Evolutionary conservation across 768 basidiomycete species (phyloP), one percentile per base, ranked within the genome.

Genomic region (Filobasidium wieringae): DNA sequence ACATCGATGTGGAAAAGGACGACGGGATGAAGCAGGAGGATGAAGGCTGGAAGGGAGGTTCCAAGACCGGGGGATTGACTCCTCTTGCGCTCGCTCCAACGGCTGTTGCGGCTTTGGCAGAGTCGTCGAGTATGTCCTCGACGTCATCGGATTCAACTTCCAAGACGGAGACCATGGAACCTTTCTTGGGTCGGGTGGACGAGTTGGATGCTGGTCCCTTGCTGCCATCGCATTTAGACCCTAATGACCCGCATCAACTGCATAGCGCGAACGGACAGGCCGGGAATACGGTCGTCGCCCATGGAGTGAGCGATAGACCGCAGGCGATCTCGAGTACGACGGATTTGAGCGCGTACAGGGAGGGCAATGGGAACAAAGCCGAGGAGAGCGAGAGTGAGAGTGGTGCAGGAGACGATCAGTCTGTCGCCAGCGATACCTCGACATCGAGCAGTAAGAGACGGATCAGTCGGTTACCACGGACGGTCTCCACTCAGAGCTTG

Each of bases 181-280:
- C 70, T 3, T 73, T 68, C 55, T 63, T 69, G 1, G 72, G 72
- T 14, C 51, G 68, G 54, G 74, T 75, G 9, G 74, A 75, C 53
- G 74, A 75, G 49, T 63, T 75, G 40, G 74, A 75, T 59, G 68
- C 72, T 0, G 74, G 74, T 17, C 70, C 71, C 1, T 37, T 68
- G 31, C 39, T 40, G 4, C 58, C 51, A n/a, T 31, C 53, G 31
- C 26, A 37, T 50, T 14, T 8, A 39, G 45, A 29, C 55, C 6
- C 45, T 8, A 26, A 57, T 11, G 19, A 47, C 24, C 43, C 43
- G 22, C 49, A n/a, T 30, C 33, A 14, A 31, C 15, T 29, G 12
- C 24, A 34, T 26, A 41, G 7, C 41, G 55, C 26, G 60, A 62
- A 6, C 68, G 71, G 7, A 64, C 65, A 7, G 70, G 72, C 9